Base-by-base conservation (phyloP, 1,284 basidiomycete species). In the Ceratobasidium sp. region DNA sequence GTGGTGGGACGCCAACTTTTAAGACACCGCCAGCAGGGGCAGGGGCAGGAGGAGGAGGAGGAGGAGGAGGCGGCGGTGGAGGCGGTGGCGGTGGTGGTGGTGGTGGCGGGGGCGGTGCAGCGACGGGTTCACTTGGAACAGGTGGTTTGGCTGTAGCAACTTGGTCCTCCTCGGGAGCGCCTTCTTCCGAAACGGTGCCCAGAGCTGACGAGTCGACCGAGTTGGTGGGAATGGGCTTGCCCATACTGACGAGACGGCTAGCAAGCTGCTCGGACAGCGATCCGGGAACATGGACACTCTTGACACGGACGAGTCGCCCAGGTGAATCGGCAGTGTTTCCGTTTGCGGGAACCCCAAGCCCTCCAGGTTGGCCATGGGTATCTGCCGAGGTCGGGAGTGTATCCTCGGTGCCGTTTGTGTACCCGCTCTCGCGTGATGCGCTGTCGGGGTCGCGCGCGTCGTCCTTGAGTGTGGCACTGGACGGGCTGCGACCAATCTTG, bases 391-490 rank as follows among this genome's bases (percentile, higher is more conserved):
- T 89, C 29, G 82, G 77, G 69, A 80, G 76, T 10, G 84, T 86
- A 54, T 84, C 84, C 71, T 85, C 80, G 12, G 80, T 82, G 13
- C 80, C 78, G 56, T 78, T 81, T 29, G 82, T 85, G 50, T 81
- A 85, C 27, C 79, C 81, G 58, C 82, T 83, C 32, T 78, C 79
- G 3, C 81, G 83, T 31, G 85, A 88, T 55, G 79, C 84, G 70
- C 82, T 83, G 71, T 86, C 86, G 72, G 84, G 86, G 57, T 85
- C 85, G 31, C 81, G 80, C 68, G 89, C 87, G 49, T 82, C 82
- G n/a, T 80, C 80, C 58, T 80, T 82, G 20, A 68, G 72, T 12
- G 62, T 65, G 0, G 49, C 22, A 10, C 62, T 50, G 13, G 62
- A 65, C 29, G 34, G 47, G 13, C 49, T 53, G 35, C 71, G 58